Conservation (phyloP, 352 stramenopile species). For the Phytophthora melonis region DNA sequence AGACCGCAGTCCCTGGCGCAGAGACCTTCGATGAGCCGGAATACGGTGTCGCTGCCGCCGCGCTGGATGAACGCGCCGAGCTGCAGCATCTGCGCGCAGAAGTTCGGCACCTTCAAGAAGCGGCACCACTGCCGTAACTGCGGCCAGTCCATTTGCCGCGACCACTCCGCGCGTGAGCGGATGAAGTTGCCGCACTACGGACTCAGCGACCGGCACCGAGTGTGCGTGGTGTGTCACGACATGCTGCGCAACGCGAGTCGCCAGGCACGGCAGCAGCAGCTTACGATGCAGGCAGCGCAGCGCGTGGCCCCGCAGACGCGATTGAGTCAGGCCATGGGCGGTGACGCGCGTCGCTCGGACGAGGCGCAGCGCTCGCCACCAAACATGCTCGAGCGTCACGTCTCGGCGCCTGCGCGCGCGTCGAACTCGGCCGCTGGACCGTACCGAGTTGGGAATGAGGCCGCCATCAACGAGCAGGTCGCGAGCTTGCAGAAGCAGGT, state of each 20-base stretch:
- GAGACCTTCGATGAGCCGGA: conserved; percentile 40
- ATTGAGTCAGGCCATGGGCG: conserved; percentile 29
- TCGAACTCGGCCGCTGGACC: conserved; percentile 30
- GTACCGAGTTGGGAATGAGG: conserved; percentile 38
- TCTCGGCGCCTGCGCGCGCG: conserved; percentile 71
- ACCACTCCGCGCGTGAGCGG: conserved; percentile 85
- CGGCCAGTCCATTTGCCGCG: conserved; percentile 85
- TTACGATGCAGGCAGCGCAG: conserved; percentile 41
- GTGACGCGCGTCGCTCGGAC: conserved; percentile 64
- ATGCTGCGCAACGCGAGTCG: conserved; percentile 65
- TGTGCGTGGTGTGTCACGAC: conserved; percentile 87
- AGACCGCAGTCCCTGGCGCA: conserved; percentile 54
- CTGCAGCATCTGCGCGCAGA: conserved; percentile 88
- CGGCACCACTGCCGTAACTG: conserved; percentile 91
- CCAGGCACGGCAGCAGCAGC: conserved; percentile 42
- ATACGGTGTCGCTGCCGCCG: conserved; percentile 73
- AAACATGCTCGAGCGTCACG: conserved; percentile 72
- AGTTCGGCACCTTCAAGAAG: conserved; percentile 85
- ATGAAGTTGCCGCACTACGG: conserved; percentile 87
- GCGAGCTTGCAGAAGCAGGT: conserved; percentile 88
- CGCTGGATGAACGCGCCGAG: conserved; percentile 87
- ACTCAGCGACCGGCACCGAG: conserved; percentile 78
- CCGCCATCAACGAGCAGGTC: conserved; percentile 82
- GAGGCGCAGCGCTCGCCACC: conserved; percentile 49
- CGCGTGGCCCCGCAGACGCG: conserved; percentile 31